phyloP scores from a whole-genome alignment of 176 grass and related monocot genomes.

The Carex pumila region DNA sequence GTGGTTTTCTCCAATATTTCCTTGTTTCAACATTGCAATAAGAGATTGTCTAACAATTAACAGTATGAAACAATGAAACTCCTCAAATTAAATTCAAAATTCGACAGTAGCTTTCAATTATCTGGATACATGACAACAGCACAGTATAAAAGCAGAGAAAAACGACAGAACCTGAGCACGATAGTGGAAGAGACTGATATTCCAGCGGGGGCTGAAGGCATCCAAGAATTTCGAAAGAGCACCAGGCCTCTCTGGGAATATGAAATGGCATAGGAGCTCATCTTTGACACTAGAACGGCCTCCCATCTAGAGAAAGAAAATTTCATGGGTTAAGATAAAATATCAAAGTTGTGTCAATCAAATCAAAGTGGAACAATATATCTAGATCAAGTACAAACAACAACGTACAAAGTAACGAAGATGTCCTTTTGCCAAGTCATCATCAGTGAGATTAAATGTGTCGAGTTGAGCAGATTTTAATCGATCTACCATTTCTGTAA shows the following conservation, averaged over 20 bases:
- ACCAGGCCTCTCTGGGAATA: constrained; percentile 91
- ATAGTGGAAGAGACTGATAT: constrained; percentile 98
- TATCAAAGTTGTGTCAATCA: not conserved
- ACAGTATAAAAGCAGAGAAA: not conserved
- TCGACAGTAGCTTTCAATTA: not conserved
- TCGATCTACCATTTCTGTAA: constrained; percentile 50
- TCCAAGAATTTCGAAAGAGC: constrained; percentile 89
- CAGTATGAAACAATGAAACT: not conserved
- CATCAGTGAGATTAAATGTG: constrained; percentile 81
- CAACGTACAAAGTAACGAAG: constrained; percentile 93
- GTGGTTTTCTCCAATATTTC: not conserved
- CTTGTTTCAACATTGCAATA: not conserved
- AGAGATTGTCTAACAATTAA: not conserved
- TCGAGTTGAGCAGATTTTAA: constrained; percentile 59
- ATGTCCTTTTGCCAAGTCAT: constrained; percentile 84
- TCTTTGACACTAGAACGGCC: constrained; percentile 72
- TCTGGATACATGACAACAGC: not conserved
- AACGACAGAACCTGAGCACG: constrained; percentile 60
- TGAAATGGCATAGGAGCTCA: constrained; percentile 84
- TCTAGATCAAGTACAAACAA: constrained; percentile 4
- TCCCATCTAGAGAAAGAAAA: constrained; percentile 59
- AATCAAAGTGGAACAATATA: not conserved
- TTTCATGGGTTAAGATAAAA: not conserved
- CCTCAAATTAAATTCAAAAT: not conserved
- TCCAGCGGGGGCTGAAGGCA: constrained; percentile 75